A percentile compares a stretch with the other conserved stretches of the same genome.
Evolutionary conservation across 257 asterid species (phyloP).

Genomic region (Rhazya stricta): DNA sequence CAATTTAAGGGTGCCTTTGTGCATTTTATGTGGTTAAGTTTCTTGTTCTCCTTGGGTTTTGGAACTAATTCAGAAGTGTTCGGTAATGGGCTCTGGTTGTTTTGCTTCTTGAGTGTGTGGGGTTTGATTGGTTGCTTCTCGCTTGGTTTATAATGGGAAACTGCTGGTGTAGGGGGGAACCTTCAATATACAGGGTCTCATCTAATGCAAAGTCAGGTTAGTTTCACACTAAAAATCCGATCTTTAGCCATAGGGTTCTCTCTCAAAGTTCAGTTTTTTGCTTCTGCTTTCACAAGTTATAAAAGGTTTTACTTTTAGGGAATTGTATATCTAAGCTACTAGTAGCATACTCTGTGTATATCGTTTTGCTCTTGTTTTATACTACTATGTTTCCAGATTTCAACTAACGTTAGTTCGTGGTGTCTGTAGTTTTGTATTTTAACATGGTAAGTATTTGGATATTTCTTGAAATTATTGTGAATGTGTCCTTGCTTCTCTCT

Average conservation of each 20-base stretch:
- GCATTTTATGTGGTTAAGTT: background rate
- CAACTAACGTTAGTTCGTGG: background rate
- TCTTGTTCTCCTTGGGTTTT: slow-evolving; percentile 6
- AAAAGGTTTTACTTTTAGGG: background rate
- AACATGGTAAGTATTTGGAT: background rate
- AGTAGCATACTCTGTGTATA: background rate
- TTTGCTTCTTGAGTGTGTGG: slow-evolving; percentile 26
- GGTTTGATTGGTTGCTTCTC: slow-evolving; percentile 18
- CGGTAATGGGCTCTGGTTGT: slow-evolving; percentile 16
- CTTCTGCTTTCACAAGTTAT: background rate
- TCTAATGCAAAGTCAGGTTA: slow-evolving; percentile 68
- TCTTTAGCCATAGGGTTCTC: background rate
- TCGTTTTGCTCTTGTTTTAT: background rate
- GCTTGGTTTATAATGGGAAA: slow-evolving; percentile 54
- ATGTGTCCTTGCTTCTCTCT: background rate
- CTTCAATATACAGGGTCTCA: slow-evolving; percentile 48
- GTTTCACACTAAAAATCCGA: slow-evolving; percentile 10
- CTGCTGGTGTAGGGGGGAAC: slow-evolving; percentile 52
- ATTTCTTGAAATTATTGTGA: background rate
- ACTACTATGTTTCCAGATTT: background rate
- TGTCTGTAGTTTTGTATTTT: background rate
- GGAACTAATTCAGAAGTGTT: slow-evolving; percentile 6
- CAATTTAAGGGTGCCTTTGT: slow-evolving; percentile 1
- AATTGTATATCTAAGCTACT: background rate
- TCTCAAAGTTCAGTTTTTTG: background rate